Evolutionary conservation across 163 green algal genomes (phyloP), one percentile per base, ranked within the genome.

Genomic region (Trebouxiophyceae sp.): DNA sequence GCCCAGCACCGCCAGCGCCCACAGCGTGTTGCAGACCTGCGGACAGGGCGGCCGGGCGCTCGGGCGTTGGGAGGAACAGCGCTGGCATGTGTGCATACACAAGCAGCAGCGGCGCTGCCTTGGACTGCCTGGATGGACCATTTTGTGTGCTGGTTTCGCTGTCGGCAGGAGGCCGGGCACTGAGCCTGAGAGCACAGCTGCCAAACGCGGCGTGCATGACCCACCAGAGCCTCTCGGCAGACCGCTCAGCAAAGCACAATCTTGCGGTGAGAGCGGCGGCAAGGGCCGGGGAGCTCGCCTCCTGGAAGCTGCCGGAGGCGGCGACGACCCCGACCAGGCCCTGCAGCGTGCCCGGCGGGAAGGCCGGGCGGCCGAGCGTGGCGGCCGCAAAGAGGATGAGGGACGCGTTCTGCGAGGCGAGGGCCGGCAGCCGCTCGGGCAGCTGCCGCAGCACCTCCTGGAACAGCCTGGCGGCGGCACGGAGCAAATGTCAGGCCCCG

Each of bases 391-490:
- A 20, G 5, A 30, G 47, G 47, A 30, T 57, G 47, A 30, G 19
- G 22, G 12, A n/a, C 39, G 16, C 12, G 39, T 50, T 50, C 39
- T 50, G 39, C 5, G 47, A 24, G 20, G 47, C 47, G 20, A 8
- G 20, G 47, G 16, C 12, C 47, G 16, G 19, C 47, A 30, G 47
- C 47, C 47, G 12, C 19, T 50, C 16, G 19, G 5, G 5, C 47
- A 57, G 47, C 47, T 30, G 20, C 26, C 19, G 5, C 19, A 57
- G 16, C 12, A 28, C 23, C 19, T 57, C 47, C 47, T 57, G 19
- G 22, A 30, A 57, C 47, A 57, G 47, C 47, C 47, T 57, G 47
- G 8, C n/a, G n/a, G n/a, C n/a, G n/a, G n/a, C n/a, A n/a, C n/a
- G n/a, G n/a, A n/a, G n/a, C n/a, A n/a, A n/a, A n/a, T n/a, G n/a